Evolutionary conservation across 768 basidiomycete genomes (phyloP).

Genomic region (Boletus pseudo-olivaceus): DNA sequence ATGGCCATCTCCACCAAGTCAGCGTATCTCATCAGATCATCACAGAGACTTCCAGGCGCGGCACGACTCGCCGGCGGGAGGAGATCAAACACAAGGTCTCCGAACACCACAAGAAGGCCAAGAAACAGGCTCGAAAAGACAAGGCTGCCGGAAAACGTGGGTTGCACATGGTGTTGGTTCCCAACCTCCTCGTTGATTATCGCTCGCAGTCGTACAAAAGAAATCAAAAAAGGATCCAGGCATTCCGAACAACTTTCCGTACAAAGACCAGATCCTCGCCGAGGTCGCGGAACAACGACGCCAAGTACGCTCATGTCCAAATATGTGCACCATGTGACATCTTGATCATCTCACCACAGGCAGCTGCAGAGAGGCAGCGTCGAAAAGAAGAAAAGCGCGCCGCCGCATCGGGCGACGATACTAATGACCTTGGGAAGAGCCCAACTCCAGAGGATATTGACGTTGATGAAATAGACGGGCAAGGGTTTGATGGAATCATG

Average conservation of each 20-base stretch:
- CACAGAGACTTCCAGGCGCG: conserved; percentile 81
- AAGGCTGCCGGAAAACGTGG: conserved; percentile 86
- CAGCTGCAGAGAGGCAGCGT: conserved; percentile 70
- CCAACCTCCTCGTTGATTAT: neutral
- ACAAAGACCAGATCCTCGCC: conserved; percentile 91
- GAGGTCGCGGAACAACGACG: conserved; percentile 83
- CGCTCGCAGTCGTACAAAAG: conserved; percentile 37
- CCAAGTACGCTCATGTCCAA: conserved; percentile 40
- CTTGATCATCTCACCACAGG: conserved; percentile 38
- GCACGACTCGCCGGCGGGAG: conserved; percentile 66
- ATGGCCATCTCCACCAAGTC: neutral
- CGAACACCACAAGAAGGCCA: conserved; percentile 73
- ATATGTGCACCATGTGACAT: neutral
- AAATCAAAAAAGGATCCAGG: conserved; percentile 74
- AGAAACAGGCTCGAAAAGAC: conserved; percentile 67
- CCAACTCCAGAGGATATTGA: conserved; percentile 28
- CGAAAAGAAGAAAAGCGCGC: conserved; percentile 65
- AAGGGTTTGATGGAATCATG: conserved; percentile 39
- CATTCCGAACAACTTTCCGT: conserved; percentile 90
- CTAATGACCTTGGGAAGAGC: conserved; percentile 24
- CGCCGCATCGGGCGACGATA: conserved; percentile 28
- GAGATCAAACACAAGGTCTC: conserved; percentile 72
- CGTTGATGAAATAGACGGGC: conserved; percentile 28
- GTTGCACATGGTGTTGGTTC: neutral
- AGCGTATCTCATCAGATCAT: neutral